A percentile compares a stretch with the other conserved stretches of the same genome.
Conservation (phyloP, 1,139 yeast species). For the Geotrichum europaeum region DNA sequence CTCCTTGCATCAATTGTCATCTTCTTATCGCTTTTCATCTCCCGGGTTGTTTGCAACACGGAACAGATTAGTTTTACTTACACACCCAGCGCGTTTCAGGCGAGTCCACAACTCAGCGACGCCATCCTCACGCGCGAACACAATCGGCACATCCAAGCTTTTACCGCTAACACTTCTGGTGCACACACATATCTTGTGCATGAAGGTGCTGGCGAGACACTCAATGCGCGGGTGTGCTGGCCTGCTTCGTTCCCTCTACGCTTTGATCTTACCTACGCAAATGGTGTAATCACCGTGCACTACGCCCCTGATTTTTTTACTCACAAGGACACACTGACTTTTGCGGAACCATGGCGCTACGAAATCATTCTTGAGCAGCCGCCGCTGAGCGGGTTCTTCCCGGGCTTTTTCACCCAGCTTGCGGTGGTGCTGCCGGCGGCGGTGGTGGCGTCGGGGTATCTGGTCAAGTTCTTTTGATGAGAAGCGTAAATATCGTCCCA, state of each 20-base stretch:
- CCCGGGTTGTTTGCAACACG: neutral
- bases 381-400: neutral
- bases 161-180: neutral
- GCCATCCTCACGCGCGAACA: neutral
- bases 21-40: neutral
- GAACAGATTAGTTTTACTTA: neutral
- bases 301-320: slow-evolving; percentile 10
- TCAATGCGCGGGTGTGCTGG: slow-evolving; percentile 34
- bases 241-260: slow-evolving; percentile 35
- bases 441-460: neutral
- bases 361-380: neutral
- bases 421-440: neutral
- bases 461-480: neutral
- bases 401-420: neutral
- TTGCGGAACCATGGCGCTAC: neutral
- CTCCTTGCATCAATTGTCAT: neutral
- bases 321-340: neutral
- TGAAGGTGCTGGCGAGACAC: neutral
- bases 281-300: slow-evolving; percentile 4
- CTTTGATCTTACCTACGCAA: slow-evolving; percentile 23
- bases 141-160: neutral
- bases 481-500: neutral
- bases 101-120: neutral
- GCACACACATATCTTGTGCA: neutral
- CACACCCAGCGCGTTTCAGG: neutral